Evolutionary conservation across 352 stramenopile genomes (phyloP), one percentile per base, ranked within the genome.

Genomic region (Albugo candida): DNA sequence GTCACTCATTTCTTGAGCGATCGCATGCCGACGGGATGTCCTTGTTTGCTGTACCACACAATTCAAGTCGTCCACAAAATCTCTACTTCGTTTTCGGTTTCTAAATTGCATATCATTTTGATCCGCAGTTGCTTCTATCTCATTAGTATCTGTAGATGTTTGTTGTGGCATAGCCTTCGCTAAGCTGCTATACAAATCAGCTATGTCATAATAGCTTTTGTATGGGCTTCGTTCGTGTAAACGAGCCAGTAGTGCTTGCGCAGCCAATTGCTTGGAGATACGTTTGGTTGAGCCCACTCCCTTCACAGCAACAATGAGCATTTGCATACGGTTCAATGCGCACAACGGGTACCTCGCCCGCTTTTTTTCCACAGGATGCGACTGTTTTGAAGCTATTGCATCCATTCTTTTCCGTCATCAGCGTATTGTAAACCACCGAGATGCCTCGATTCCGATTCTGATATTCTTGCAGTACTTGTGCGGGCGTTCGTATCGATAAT

Each of bases 391-490:
- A 91, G 4, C 82, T 50, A 43, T 41, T 41, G 13, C 37, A 13
- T n/a, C 41, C 51, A 31, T 81, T 63, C 1, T 53, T 49, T 6
- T 84, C 62, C 11, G 70, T 51, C 14, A 63, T 51, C 36, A 83
- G 52, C 12, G 69, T 83, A 46, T 83, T 87, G 53, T 86, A 91
- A 43, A 84, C 84, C 55, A 91, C 70, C 1, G 72, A 76, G 8
- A 84, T 67, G 11, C 77, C 77, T 8, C 70, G 69, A 42, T 91
- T 76, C 13, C 73, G 63, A 48, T 84, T 86, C 52, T 85, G 72
- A 48, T 84, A 91, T 51, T 91, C 77, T 39, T 85, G 71, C 16
- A 91, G 57, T n/a, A 89, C 71, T 62, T 89, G 77, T 11, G 74
- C 77, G 1, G 77, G 77, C 0, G 77, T 89, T 59, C 86, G 85